Evolutionary conservation across 2,329 filamentous ascomycete genomes (phyloP).

Genomic region (Tolypocladium guangdongense): DNA sequence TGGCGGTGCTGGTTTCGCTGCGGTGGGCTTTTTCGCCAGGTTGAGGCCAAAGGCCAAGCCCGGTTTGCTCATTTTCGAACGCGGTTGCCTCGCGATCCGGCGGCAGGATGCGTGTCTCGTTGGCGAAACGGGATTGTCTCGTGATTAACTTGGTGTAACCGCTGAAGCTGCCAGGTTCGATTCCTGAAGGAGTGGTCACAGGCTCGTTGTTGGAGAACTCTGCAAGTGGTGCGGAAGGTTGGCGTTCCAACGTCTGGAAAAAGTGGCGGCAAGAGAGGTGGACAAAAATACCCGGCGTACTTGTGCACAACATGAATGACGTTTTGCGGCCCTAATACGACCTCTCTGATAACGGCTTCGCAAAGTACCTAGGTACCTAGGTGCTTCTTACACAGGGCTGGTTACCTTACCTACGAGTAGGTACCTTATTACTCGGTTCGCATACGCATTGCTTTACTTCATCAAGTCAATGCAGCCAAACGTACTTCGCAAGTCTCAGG

Average conservation of each 20-base stretch:
- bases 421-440: neutral
- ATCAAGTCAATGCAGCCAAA: neutral
- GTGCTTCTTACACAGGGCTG: neutral
- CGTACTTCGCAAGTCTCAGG: neutral
- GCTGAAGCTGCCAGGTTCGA: neutral
- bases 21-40: conserved; percentile 43
- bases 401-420: neutral
- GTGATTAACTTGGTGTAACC: neutral
- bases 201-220: neutral
- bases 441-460: neutral
- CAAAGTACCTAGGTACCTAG: no score
- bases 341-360: neutral
- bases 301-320: neutral
- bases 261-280: neutral
- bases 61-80: conserved; percentile 35
- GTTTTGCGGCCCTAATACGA: neutral
- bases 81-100: neutral
- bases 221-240: neutral
- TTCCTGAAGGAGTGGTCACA: neutral
- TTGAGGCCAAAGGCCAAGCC: conserved; percentile 46
- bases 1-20: conserved; percentile 35
- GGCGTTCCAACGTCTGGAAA: neutral
- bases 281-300: neutral
- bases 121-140: neutral
- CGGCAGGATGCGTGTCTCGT: neutral